Conservation (phyloP, 2,329 filamentous ascomycete genomes). For the Annulohypoxylon truncatum region DNA sequence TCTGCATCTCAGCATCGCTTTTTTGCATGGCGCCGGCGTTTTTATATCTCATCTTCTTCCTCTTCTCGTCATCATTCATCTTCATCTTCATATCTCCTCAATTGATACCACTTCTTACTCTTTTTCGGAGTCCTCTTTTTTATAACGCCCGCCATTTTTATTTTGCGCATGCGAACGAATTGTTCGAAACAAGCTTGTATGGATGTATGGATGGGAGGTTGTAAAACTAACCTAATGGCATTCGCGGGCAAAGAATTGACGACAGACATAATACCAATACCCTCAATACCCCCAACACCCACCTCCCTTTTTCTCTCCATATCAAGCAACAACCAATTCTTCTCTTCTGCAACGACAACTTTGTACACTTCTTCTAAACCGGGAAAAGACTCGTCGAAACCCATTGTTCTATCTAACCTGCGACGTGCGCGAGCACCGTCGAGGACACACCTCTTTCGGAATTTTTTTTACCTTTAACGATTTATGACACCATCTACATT, state of each 20-base stretch:
- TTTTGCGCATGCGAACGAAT: conserved; percentile 12
- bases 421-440: conserved; percentile 30
- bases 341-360: conserved; percentile 31
- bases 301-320: not conserved
- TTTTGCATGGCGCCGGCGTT: conserved; percentile 56
- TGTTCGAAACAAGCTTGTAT: not conserved
- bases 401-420: conserved; percentile 18
- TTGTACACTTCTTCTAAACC: conserved; percentile 45
- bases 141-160: conserved; percentile 27
- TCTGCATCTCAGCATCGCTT: conserved; percentile 40
- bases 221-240: conserved; percentile 15
- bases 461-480: conserved; percentile 22
- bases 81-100: conserved; percentile 27
- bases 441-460: conserved; percentile 8
- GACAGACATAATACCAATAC: conserved; percentile 4
- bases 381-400: conserved; percentile 32
- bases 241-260: conserved; percentile 6
- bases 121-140: conserved; percentile 6
- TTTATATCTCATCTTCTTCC: conserved; percentile 18
- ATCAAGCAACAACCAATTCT: conserved; percentile 7
- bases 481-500: conserved; percentile 28
- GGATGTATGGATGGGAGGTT: not conserved
- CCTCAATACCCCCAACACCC: not conserved
- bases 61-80: conserved; percentile 13
- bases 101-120: conserved; percentile 46